These are phyloP conservation scores for Barnettozyma sucrosica DNA, from an alignment of 805 yeast genomes.

Conservation along the genomic window DNA sequence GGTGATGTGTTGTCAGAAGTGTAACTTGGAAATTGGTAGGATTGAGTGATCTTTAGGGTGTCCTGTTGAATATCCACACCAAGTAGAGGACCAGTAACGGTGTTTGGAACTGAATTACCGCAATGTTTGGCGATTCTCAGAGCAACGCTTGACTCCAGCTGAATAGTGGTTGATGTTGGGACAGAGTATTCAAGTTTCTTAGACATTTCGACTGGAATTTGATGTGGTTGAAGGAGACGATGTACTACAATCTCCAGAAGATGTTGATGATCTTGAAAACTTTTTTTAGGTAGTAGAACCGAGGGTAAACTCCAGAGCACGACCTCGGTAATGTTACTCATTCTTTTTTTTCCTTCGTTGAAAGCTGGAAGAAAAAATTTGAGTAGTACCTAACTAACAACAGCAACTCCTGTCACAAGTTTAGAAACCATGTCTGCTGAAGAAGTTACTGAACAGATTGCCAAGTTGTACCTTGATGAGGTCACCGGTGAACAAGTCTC, in stretches of 20 bases:
- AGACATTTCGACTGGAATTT: background rate
- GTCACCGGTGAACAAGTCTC: slow-evolving; percentile 96
- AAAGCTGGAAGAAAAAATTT: background rate
- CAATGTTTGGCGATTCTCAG: slow-evolving; percentile 62
- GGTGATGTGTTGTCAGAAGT: slow-evolving; percentile 54
- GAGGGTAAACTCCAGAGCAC: background rate
- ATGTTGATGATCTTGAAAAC: background rate
- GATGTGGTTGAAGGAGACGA: background rate
- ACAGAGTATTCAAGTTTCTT: slow-evolving; percentile 13
- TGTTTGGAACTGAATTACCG: slow-evolving; percentile 53
- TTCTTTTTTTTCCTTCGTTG: background rate
- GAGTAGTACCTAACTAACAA: background rate
- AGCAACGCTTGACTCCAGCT: slow-evolving; percentile 33
- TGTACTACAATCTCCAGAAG: background rate
- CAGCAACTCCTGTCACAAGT: background rate
- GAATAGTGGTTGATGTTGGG: slow-evolving; percentile 18
- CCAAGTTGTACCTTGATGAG: slow-evolving; percentile 79
- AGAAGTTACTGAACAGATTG: slow-evolving; percentile 66
- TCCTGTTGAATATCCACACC: slow-evolving; percentile 61
- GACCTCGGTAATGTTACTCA: background rate
- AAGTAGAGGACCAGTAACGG: slow-evolving; percentile 64
- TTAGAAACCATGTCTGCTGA: slow-evolving; percentile 18
- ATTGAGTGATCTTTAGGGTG: slow-evolving; percentile 45
- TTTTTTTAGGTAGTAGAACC: background rate
- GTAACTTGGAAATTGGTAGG: slow-evolving; percentile 59